Evolutionary conservation across 768 basidiomycete species (phyloP).

Genomic region (Postia placenta): DNA sequence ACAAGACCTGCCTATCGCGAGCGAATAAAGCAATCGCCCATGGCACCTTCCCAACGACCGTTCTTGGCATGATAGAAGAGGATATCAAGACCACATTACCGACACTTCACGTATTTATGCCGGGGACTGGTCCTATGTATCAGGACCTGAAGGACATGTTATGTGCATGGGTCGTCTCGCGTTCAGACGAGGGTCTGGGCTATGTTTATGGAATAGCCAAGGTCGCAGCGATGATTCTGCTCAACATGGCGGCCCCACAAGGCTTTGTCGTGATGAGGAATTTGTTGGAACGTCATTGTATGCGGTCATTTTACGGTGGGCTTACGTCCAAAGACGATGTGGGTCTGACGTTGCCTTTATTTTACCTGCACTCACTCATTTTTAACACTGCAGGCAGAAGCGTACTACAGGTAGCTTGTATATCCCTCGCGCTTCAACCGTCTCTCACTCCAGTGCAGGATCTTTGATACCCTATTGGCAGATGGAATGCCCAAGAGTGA

Average conservation of each 20-base stretch:
- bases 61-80: conserved; percentile 59
- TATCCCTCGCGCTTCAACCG: neutral
- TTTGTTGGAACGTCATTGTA: conserved; percentile 75
- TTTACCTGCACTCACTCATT: neutral
- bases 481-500: conserved; percentile 92
- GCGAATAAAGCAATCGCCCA: conserved; percentile 65
- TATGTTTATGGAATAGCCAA: conserved; percentile 66
- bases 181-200: conserved; percentile 76
- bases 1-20: conserved; percentile 62
- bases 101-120: conserved; percentile 73
- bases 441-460: conserved; percentile 39
- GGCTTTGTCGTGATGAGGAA: conserved; percentile 84
- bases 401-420: conserved; percentile 73
- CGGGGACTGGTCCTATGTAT: conserved; percentile 72
- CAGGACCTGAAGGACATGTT: conserved; percentile 79
- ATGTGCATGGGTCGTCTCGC: conserved; percentile 82
- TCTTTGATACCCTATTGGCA: conserved; percentile 87
- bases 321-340: conserved; percentile 71
- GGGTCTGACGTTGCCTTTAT: conserved; percentile 36
- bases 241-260: conserved; percentile 72
- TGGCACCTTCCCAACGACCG: conserved; percentile 60
- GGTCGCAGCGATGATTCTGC: conserved; percentile 80
- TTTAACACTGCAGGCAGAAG: conserved; percentile 62
- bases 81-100: conserved; percentile 75
- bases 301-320: conserved; percentile 82